Percentiles rank a stretch among this genome's conserved stretches.
Conservation (phyloP, 129 eudicot genomes). For the Lactuca sativa region DNA sequence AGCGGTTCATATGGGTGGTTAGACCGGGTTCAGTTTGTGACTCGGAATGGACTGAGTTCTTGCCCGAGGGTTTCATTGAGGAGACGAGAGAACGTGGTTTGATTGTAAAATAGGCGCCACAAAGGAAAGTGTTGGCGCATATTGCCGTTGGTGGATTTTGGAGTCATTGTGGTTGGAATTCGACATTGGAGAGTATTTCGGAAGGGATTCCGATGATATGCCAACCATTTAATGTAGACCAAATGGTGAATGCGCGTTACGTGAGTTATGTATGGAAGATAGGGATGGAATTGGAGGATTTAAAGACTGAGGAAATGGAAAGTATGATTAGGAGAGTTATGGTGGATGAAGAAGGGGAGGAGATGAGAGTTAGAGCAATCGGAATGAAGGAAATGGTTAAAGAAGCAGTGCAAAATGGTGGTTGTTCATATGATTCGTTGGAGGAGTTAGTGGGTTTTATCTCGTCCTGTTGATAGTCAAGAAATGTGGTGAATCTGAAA, state of each 20-base stretch:
- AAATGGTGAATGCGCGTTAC: constrained; percentile 40
- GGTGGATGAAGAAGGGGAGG: constrained; percentile 46
- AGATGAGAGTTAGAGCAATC: constrained; percentile 35
- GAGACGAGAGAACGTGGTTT: constrained; percentile 33
- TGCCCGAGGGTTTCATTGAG: constrained; percentile 42
- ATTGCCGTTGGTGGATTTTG: constrained; percentile 49
- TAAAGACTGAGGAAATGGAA: constrained; percentile 33
- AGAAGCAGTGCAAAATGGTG: constrained; percentile 20
- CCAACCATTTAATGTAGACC: constrained; percentile 43
- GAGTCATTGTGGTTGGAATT: constrained; percentile 68
- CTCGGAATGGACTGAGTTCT: constrained; percentile 37
- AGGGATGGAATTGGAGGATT: constrained; percentile 39
- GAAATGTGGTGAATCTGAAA: neutral
- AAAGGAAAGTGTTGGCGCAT: constrained; percentile 52
- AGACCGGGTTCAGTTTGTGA: constrained; percentile 46
- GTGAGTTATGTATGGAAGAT: constrained; percentile 41
- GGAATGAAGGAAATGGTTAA: constrained; percentile 35
- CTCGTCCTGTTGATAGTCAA: constrained; percentile 20
- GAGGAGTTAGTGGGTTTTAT: constrained; percentile 30
- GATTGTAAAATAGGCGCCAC: constrained; percentile 61
- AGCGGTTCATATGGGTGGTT: constrained; percentile 52
- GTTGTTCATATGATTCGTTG: constrained; percentile 38
- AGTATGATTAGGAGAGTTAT: constrained; percentile 35
- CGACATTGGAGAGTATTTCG: constrained; percentile 44
- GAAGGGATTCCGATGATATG: constrained; percentile 55